These are phyloP conservation scores for Aspergillus saccharolyticus DNA, from an alignment of 495 filamentous ascomycete genomes.

Conservation along the genomic window DNA sequence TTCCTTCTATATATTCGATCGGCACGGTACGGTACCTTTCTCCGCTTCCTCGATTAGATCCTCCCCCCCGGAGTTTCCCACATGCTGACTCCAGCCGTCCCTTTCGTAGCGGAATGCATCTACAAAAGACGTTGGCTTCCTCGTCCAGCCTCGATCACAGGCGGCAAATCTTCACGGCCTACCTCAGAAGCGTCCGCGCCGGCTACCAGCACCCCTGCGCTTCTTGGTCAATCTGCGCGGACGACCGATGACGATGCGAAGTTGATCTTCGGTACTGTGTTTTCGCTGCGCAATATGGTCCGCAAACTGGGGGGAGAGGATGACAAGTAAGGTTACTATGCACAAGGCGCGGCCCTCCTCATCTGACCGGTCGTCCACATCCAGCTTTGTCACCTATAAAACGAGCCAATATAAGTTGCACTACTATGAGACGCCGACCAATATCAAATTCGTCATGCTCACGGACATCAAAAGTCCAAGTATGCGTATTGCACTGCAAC, in stretches of 20 bases:
- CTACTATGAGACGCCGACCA: conserved; percentile 97
- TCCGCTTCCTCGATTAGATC: neutral
- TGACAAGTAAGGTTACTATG: conserved; percentile 54
- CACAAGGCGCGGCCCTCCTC: neutral
- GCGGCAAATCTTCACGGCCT: conserved; percentile 39
- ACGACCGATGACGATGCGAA: conserved; percentile 86
- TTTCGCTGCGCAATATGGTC: conserved; percentile 94
- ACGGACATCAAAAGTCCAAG: conserved; percentile 86
- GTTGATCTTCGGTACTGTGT: conserved; percentile 93
- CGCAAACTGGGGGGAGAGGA: conserved; percentile 87
- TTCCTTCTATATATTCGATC: conserved; percentile 98
- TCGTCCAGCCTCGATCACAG: conserved; percentile 39
- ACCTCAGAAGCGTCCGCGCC: conserved; percentile 26
- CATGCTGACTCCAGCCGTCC: conserved; percentile 10
- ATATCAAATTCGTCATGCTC: conserved; percentile 92
- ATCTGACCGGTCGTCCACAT: neutral
- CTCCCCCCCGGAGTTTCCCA: neutral
- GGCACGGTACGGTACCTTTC: conserved; percentile 87
- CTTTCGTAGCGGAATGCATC: conserved; percentile 81
- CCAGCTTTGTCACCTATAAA: conserved; percentile 80
- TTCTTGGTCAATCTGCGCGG: conserved; percentile 42
- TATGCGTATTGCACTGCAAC: conserved; percentile 88
- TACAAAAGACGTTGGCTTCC: conserved; percentile 80
- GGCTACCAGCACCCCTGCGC: conserved; percentile 28
- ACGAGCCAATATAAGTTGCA: conserved; percentile 96